These are phyloP conservation scores for Macadamia tetraphylla DNA, from an alignment of 164 flowering plant genomes.

Conservation along the genomic window DNA sequence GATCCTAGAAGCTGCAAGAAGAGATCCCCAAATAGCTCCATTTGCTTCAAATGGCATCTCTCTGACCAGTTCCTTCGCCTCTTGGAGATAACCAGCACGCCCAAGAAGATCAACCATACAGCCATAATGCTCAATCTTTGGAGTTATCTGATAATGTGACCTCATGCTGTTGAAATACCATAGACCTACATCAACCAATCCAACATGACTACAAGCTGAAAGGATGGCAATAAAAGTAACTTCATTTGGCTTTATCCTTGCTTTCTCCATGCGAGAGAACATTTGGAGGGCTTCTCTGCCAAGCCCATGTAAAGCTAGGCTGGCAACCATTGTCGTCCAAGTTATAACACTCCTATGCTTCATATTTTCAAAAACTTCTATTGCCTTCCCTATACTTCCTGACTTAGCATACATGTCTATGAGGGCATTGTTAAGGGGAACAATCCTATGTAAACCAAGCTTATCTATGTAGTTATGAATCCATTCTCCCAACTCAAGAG, in stretches of 20 bases:
- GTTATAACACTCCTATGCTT: slow-evolving; percentile 42
- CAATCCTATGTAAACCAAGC: slow-evolving; percentile 21
- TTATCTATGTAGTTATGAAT: slow-evolving; percentile 35
- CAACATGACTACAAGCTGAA: slow-evolving; percentile 66
- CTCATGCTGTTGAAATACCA: slow-evolving; percentile 40
- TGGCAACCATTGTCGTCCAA: slow-evolving; percentile 69
- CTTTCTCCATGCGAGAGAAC: slow-evolving; percentile 52
- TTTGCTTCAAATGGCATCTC: slow-evolving; percentile 65
- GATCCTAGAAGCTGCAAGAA: slow-evolving; percentile 58
- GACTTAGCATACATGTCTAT: slow-evolving; percentile 66
- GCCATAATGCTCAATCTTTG: slow-evolving; percentile 61
- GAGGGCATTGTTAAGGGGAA: slow-evolving; percentile 45
- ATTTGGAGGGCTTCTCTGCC: slow-evolving; percentile 48
- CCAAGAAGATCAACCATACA: slow-evolving; percentile 68
- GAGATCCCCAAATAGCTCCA: slow-evolving; percentile 77
- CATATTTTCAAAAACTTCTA: slow-evolving; percentile 44
- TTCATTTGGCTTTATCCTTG: slow-evolving; percentile 40
- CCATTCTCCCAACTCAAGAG: slow-evolving; percentile 53
- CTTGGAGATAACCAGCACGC: slow-evolving; percentile 55
- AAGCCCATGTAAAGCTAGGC: slow-evolving; percentile 55
- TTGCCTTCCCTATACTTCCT: slow-evolving; percentile 46
- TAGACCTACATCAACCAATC: slow-evolving; percentile 48
- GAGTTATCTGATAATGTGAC: slow-evolving; percentile 33
- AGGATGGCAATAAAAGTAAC: slow-evolving; percentile 59
- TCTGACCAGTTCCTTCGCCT: slow-evolving; percentile 38